Conservation (phyloP, 202 grass and related monocot genomes). For the Tripidium arundinaceum region DNA sequence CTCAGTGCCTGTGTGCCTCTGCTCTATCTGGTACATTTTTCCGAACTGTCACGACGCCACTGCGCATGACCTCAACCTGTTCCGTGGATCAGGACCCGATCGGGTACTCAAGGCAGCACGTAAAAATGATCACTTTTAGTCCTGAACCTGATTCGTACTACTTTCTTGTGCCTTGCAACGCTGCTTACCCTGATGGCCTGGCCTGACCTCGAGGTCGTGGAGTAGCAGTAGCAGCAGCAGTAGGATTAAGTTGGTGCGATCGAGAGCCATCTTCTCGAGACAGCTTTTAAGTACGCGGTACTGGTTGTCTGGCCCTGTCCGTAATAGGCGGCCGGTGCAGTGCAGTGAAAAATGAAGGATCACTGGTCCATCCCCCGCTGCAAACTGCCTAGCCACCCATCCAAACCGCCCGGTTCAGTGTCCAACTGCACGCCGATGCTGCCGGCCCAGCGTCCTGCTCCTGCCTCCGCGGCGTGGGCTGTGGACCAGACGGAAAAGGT, state of each 20-base stretch:
- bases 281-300: neutral
- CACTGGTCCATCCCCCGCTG: neutral
- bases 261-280: neutral
- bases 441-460: neutral
- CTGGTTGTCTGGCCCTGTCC: neutral
- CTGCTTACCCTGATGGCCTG: neutral
- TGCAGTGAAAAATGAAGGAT: neutral
- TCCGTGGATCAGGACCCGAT: neutral
- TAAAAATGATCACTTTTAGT: too few relatives aligned
- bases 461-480: neutral
- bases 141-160: too few relatives aligned
- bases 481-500: constrained; percentile 37
- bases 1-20: neutral
- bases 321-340: neutral
- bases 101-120: neutral
- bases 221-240: too few relatives aligned
- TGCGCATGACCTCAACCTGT: neutral
- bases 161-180: neutral
- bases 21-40: neutral
- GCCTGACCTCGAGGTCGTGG: neutral
- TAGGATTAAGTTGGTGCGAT: neutral
- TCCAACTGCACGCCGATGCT: neutral
- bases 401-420: neutral
- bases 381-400: neutral
- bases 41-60: neutral